A percentile compares a stretch with the other conserved stretches of the same genome.
Evolutionary conservation across 768 basidiomycete genomes (phyloP).

Genomic region (Phanerodontia chrysosporium): DNA sequence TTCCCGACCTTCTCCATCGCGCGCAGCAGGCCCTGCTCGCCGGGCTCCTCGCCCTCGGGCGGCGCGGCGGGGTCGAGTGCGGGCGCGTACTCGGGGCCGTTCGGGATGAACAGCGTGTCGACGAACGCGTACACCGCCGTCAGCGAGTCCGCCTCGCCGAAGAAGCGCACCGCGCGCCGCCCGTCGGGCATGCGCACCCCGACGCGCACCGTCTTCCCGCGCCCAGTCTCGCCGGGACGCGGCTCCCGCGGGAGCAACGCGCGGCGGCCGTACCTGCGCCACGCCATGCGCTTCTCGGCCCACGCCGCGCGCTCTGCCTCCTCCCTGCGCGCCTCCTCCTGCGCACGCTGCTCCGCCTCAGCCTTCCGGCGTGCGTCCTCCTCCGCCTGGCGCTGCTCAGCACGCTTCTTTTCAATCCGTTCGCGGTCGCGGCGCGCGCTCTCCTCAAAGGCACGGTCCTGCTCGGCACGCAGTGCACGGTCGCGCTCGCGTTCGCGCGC

Average conservation of each 20-base stretch:
- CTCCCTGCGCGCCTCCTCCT: constrained; percentile 34
- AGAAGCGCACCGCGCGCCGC: constrained; percentile 51
- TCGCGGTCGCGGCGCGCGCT: constrained; percentile 64
- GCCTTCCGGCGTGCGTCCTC: constrained; percentile 31
- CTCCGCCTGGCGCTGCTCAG: constrained; percentile 42
- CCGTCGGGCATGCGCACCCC: constrained; percentile 53
- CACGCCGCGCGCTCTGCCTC: constrained; percentile 30
- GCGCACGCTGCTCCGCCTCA: constrained; percentile 27
- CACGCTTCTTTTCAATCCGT: constrained; percentile 54
- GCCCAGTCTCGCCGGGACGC: constrained; percentile 22
- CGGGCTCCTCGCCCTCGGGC: constrained; percentile 30
- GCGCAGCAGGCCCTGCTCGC: constrained; percentile 35
- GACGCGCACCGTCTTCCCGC: constrained; percentile 44
- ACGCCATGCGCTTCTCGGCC: constrained; percentile 33
- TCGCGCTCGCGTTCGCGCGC: constrained; percentile 41
- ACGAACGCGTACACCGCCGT: constrained; percentile 71
- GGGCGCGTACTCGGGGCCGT: constrained; percentile 24
- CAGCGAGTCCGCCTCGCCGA: constrained; percentile 45
- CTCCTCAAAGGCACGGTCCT: constrained; percentile 74
- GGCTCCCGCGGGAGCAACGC: constrained; percentile 38
- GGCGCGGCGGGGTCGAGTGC: constrained; percentile 40
- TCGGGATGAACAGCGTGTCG: constrained; percentile 55
- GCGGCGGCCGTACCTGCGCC: constrained; percentile 58
- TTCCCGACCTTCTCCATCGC: constrained; percentile 21
- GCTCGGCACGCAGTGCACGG: constrained; percentile 68